Conservation (phyloP, 179 eudicot genomes). For the Corrigiola litoralis region DNA sequence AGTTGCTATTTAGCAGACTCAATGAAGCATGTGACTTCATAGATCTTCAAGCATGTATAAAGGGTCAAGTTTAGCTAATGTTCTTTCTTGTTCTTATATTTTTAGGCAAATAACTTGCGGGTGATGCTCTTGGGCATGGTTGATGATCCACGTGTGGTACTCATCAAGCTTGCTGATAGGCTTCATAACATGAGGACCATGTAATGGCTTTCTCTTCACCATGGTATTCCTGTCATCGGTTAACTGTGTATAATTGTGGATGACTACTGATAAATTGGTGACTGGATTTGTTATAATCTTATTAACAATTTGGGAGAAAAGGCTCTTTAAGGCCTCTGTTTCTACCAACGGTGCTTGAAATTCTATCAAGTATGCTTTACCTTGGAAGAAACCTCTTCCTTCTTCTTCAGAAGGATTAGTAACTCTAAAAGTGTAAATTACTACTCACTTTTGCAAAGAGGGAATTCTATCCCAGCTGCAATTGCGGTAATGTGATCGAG, state of each 20-base stretch:
- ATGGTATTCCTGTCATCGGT: background rate
- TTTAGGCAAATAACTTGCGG: conserved; percentile 79
- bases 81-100: conserved; percentile 12
- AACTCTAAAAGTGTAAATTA: too few species aligned
- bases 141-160: conserved; percentile 97
- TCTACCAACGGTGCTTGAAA: too few species aligned
- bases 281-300: background rate
- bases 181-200: conserved; percentile 99
- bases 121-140: conserved; percentile 98
- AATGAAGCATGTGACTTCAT: background rate
- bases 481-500: too few species aligned
- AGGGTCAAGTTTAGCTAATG: background rate
- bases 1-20: background rate
- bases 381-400: too few species aligned
- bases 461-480: too few species aligned
- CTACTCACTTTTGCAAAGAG: too few species aligned
- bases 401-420: too few species aligned
- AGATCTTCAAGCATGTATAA: conserved; percentile 2
- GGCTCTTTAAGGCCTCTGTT: too few species aligned
- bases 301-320: background rate
- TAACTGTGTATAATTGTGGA: background rate
- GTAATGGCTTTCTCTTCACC: conserved; percentile 35
- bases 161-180: conserved; percentile 97
- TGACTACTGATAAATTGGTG: background rate
- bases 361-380: too few species aligned